Conservation (phyloP, 345 rosid genomes). For the Draba incana region DNA sequence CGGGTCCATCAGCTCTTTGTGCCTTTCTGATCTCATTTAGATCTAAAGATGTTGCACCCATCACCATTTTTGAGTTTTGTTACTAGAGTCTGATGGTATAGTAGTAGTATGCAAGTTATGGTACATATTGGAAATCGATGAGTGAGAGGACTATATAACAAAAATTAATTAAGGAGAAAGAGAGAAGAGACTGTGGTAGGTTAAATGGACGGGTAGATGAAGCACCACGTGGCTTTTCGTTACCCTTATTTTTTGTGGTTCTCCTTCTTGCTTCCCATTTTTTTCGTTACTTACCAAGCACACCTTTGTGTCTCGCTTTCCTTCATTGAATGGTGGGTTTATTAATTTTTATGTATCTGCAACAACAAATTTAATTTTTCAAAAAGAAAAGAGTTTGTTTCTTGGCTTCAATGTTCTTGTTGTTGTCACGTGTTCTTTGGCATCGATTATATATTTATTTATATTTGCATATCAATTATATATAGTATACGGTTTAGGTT, state of each 20-base stretch:
- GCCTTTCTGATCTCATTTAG: conserved; percentile 60
- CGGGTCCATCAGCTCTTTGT: conserved; percentile 67
- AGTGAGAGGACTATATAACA: conserved; percentile 30
- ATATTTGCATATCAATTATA: not conserved
- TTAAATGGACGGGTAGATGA: conserved; percentile 54
- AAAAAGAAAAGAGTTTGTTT: no score
- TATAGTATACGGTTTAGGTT: not conserved
- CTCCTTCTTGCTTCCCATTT: conserved; percentile 24
- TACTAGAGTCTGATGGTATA: conserved; percentile 8
- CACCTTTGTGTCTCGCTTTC: no score
- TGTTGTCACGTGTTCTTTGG: no score
- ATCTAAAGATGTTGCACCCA: conserved; percentile 27
- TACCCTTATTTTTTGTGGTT: conserved; percentile 38
- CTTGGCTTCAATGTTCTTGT: no score
- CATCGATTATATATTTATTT: not conserved
- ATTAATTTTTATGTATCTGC: not conserved
- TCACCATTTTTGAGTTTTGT: conserved; percentile 15
- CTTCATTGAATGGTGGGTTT: conserved; percentile 38
- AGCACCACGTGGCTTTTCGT: conserved; percentile 46
- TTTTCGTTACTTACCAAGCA: conserved; percentile 41
- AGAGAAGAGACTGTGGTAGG: conserved; percentile 46
- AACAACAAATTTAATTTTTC: not conserved
- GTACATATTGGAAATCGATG: not conserved
- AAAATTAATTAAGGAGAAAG: not conserved
- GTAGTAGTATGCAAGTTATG: conserved; percentile 8